These are phyloP conservation scores for Durusdinium trenchii DNA, from an alignment of 73 alveolate genomes.

Conservation along the genomic window DNA sequence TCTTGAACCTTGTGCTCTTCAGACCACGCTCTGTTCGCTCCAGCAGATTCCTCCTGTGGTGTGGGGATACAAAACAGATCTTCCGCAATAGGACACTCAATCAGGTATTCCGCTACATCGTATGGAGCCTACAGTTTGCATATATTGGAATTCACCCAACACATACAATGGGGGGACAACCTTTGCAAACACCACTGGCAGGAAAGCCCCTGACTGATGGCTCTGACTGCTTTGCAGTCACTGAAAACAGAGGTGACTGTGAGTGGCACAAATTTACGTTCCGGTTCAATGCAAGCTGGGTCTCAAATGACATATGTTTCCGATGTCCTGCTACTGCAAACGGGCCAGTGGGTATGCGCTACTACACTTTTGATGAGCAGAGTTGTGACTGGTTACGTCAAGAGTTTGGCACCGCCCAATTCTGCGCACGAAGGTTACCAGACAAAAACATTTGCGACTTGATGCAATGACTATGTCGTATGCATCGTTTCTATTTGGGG, in stretches of 20 bases:
- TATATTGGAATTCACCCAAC: neutral
- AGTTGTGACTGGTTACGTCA: neutral
- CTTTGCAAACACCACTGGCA: neutral
- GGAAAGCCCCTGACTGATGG: neutral
- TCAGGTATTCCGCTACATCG: neutral
- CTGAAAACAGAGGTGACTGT: conserved; percentile 2
- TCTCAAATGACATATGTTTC: neutral
- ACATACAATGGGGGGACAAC: no score
- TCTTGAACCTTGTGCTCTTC: neutral
- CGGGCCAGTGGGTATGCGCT: neutral
- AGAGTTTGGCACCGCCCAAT: neutral
- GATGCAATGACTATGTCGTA: no score
- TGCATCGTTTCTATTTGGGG: no score
- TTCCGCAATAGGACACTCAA: neutral
- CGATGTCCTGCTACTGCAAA: neutral
- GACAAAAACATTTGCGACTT: neutral
- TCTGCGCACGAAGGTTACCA: neutral
- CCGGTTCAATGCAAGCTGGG: neutral
- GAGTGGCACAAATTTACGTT: neutral
- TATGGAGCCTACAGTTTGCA: neutral
- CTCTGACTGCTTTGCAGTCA: neutral
- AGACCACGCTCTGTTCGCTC: neutral
- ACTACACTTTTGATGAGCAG: neutral
- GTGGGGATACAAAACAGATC: neutral
- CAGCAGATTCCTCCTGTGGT: neutral